phyloP scores from a whole-genome alignment of 768 basidiomycete genomes.

The Boletus patriciae region DNA sequence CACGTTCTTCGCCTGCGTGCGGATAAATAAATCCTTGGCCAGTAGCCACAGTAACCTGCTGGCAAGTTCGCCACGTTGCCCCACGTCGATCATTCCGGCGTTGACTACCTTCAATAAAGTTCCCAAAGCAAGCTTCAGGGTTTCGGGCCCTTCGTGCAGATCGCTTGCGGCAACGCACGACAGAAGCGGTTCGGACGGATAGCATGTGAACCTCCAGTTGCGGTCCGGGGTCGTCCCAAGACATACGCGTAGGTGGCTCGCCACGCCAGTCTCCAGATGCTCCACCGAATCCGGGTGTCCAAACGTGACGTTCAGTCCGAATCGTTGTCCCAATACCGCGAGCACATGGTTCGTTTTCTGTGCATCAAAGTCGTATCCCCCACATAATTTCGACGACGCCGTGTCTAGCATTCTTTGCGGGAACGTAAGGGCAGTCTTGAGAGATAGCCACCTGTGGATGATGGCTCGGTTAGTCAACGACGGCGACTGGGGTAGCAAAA shows the following conservation, averaged over 20 bases:
- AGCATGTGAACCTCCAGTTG: constrained; percentile 13
- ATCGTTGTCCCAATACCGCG: constrained; percentile 3
- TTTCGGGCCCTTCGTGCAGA: background rate
- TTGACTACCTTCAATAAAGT: background rate
- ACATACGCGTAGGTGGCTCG: constrained; percentile 16
- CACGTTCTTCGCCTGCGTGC: background rate
- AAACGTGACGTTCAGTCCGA: constrained; percentile 1
- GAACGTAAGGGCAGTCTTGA: background rate
- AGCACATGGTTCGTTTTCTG: background rate
- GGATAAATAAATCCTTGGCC: constrained; percentile 2
- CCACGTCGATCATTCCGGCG: constrained; percentile 5
- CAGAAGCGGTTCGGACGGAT: constrained; percentile 20
- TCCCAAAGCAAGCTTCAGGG: background rate
- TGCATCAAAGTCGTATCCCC: background rate
- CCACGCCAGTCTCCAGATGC: constrained; percentile 5
- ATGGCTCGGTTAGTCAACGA: background rate
- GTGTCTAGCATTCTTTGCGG: background rate
- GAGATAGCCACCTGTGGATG: constrained; percentile 4
- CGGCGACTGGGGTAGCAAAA: background rate
- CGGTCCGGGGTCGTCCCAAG: constrained; percentile 7
- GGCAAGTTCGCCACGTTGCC: constrained; percentile 6
- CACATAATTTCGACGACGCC: background rate
- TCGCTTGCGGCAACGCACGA: constrained; percentile 9
- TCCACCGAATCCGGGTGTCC: constrained; percentile 4
- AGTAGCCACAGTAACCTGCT: constrained; percentile 8